Evolutionary conservation across 148 eudicot genomes (phyloP).

Genomic region (Diospyros kaki): DNA sequence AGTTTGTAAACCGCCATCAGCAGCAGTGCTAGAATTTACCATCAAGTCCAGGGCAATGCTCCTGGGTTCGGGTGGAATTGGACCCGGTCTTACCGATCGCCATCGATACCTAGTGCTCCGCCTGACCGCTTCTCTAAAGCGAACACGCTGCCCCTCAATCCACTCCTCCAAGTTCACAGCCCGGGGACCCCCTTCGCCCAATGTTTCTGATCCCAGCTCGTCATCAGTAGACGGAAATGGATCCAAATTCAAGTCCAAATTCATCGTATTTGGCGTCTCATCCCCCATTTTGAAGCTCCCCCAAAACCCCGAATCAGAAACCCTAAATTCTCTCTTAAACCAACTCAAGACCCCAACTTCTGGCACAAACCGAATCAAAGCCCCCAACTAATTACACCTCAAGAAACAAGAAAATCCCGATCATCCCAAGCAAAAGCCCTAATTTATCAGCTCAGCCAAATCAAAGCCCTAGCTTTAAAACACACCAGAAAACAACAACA

Average conservation of each 20-base stretch:
- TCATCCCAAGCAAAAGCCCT: conserved; percentile 4
- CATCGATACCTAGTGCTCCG: conserved; percentile 48
- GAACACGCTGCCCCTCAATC: conserved; percentile 29
- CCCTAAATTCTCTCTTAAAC: background rate
- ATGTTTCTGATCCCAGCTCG: conserved; percentile 31
- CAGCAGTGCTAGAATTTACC: conserved; percentile 20
- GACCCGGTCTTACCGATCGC: conserved; percentile 48
- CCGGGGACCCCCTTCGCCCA: conserved; percentile 13
- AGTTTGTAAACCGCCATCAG: conserved; percentile 40
- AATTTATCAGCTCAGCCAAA: background rate
- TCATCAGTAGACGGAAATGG: conserved; percentile 37
- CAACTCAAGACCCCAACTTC: conserved; percentile 6
- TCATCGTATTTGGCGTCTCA: conserved; percentile 54
- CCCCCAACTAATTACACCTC: background rate
- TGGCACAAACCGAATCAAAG: background rate
- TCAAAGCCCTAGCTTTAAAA: conserved; percentile 7
- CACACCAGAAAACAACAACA: background rate
- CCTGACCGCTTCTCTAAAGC: conserved; percentile 43
- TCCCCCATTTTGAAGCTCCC: conserved; percentile 50
- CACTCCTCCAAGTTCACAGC: conserved; percentile 48
- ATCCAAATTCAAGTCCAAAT: conserved; percentile 88
- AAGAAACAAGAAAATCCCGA: conserved; percentile 7
- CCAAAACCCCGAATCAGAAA: background rate
- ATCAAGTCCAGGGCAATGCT: conserved; percentile 29
- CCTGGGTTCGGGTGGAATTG: conserved; percentile 38